Percentiles rank a stretch among this genome's conserved stretches.
Conservation (phyloP, 2,329 filamentous ascomycete genomes). For the Sporothrix mexicana region DNA sequence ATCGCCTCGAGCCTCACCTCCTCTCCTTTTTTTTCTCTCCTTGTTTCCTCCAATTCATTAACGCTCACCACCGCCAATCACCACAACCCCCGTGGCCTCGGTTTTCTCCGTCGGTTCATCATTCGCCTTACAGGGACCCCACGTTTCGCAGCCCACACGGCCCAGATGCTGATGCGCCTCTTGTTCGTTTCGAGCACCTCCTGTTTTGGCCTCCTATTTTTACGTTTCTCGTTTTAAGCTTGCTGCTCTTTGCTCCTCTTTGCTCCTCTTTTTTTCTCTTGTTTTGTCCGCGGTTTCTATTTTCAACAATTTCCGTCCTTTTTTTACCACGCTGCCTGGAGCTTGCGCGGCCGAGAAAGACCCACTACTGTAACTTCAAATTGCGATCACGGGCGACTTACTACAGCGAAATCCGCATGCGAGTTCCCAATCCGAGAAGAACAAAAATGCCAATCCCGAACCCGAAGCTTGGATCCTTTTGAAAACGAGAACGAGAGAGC, state of each 20-base stretch:
- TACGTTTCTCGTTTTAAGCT: conserved; percentile 4
- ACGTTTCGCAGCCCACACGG: conserved; percentile 22
- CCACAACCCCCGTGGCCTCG: background rate
- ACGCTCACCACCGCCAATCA: background rate
- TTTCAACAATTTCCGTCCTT: background rate
- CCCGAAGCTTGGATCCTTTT: background rate
- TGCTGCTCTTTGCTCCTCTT: background rate
- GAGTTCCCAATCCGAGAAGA: background rate
- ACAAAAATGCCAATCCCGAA: background rate
- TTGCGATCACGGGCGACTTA: conserved; percentile 13
- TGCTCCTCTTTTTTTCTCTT: background rate
- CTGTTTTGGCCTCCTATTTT: conserved; percentile 22
- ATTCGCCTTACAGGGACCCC: background rate
- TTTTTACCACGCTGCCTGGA: conserved; percentile 12
- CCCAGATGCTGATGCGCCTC: background rate
- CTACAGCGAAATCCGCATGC: background rate
- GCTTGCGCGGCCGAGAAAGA: conserved; percentile 16
- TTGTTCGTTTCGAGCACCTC: conserved; percentile 11
- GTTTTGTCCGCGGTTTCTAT: no score
- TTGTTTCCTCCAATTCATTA: background rate
- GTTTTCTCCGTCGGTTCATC: conserved; percentile 14
- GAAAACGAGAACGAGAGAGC: background rate
- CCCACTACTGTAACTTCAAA: conserved; percentile 15
- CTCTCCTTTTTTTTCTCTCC: background rate
- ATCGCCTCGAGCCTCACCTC: background rate